Conservation (phyloP, 331 rosid species). For the Pyracantha coccinea region DNA sequence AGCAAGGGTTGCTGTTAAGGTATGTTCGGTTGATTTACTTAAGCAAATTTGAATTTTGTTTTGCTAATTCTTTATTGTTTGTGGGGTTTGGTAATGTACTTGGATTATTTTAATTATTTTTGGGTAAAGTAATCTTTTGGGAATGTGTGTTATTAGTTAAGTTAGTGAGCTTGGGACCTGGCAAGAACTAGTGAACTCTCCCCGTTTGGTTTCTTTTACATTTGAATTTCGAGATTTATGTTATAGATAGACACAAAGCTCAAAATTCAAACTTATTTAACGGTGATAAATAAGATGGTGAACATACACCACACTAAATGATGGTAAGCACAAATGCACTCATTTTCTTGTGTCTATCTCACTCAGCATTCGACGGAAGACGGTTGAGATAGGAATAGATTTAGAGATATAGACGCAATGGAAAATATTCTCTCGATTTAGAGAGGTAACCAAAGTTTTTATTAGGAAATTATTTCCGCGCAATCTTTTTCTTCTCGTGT, state of each 20-base stretch:
- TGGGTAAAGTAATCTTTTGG: neutral
- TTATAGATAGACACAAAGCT: too few species aligned
- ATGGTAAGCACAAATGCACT: too few species aligned
- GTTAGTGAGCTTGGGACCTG: neutral
- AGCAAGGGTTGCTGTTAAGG: constrained; percentile 51
- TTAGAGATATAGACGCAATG: neutral
- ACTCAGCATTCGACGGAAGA: fast-evolving
- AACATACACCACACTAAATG: too few species aligned
- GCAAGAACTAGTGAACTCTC: neutral
- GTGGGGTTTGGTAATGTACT: neutral
- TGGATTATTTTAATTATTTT: neutral
- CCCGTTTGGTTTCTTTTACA: neutral
- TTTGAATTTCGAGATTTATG: too few species aligned
- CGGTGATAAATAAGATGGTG: too few species aligned
- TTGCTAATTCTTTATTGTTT: neutral
- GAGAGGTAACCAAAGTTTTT: too few species aligned
- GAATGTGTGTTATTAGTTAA: neutral
- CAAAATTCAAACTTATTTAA: too few species aligned
- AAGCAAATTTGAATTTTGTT: neutral
- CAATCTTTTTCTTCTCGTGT: neutral
- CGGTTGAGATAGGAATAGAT: too few species aligned
- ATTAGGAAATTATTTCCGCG: too few species aligned
- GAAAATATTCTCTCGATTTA: too few species aligned
- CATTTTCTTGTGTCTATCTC: too few species aligned
- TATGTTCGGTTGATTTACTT: constrained; percentile 5